Evolutionary conservation across 129 eudicot genomes (phyloP).

Genomic region (Deinandra increscens): DNA sequence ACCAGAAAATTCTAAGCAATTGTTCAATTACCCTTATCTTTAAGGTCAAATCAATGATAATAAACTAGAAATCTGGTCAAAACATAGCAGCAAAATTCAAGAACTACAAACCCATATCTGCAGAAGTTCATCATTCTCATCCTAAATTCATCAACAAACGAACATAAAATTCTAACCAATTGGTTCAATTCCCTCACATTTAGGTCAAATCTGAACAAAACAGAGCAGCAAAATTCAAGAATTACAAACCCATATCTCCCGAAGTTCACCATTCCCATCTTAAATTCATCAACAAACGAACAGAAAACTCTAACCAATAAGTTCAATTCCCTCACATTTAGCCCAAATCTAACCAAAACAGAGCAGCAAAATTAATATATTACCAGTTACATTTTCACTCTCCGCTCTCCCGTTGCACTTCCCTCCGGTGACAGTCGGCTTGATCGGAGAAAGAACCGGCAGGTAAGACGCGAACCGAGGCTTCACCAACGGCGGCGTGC

Average conservation of each 20-base stretch:
- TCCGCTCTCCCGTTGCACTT: constrained; percentile 33
- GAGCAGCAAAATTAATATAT: not conserved
- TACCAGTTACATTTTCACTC: constrained; percentile 26
- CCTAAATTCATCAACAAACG: too few species aligned
- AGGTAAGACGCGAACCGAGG: constrained; percentile 18
- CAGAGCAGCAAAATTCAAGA: constrained; percentile 12
- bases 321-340: not conserved
- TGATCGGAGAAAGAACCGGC: constrained; percentile 38
- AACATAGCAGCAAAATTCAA: too few species aligned
- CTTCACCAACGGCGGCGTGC: constrained; percentile 36
- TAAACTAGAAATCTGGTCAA: too few species aligned
- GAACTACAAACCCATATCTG: too few species aligned
- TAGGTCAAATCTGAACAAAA: constrained; percentile 50
- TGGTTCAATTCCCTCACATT: too few species aligned
- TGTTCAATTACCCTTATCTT: too few species aligned
- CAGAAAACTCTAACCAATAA: not conserved
- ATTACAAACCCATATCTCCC: constrained; percentile 10
- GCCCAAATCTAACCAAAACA: not conserved
- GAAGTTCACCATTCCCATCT: constrained; percentile 1
- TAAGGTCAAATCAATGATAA: too few species aligned
- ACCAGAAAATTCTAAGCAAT: too few species aligned
- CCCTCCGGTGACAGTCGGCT: constrained; percentile 49
- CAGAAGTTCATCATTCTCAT: too few species aligned
- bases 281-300: not conserved
- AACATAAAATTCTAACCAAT: too few species aligned